Percentiles rank a stretch among this genome's conserved stretches.
Conservation (phyloP, 169 alveolate genomes). For the Plasmodium blacklocki region DNA sequence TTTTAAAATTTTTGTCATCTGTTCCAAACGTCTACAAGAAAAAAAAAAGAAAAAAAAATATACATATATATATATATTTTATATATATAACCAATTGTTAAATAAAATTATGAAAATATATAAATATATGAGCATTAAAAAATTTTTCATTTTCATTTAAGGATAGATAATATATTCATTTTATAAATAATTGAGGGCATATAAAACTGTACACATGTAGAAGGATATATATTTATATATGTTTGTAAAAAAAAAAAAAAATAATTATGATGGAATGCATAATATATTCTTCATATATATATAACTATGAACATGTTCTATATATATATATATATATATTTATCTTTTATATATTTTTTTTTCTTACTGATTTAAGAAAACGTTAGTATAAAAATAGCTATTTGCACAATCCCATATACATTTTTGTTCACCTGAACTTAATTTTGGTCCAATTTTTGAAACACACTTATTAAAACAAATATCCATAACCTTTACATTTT, state of each 20-base stretch:
- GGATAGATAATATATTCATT: too few species aligned
- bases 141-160: too few species aligned
- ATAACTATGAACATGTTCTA: not conserved
- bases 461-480: slow-evolving; percentile 72
- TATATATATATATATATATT: not conserved
- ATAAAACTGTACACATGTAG: too few species aligned
- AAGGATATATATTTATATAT: not conserved
- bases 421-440: slow-evolving; percentile 55
- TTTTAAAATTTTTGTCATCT: slow-evolving; percentile 65
- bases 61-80: not conserved
- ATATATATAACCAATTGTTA: not conserved
- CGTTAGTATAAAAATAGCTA: slow-evolving; percentile 70
- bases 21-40: slow-evolving; percentile 52
- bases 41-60: not conserved
- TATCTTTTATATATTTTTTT: not conserved
- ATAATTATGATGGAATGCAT: not conserved
- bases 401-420: slow-evolving; percentile 75
- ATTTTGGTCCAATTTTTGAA: slow-evolving; percentile 48
- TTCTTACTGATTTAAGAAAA: slow-evolving; percentile 64
- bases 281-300: too few species aligned
- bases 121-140: not conserved
- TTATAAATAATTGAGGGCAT: too few species aligned
- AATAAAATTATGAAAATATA: not conserved
- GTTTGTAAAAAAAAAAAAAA: not conserved
- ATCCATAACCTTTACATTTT: slow-evolving; percentile 73